Base-by-base conservation (phyloP, 1,284 basidiomycete species). In the Cronartium quercuum region DNA sequence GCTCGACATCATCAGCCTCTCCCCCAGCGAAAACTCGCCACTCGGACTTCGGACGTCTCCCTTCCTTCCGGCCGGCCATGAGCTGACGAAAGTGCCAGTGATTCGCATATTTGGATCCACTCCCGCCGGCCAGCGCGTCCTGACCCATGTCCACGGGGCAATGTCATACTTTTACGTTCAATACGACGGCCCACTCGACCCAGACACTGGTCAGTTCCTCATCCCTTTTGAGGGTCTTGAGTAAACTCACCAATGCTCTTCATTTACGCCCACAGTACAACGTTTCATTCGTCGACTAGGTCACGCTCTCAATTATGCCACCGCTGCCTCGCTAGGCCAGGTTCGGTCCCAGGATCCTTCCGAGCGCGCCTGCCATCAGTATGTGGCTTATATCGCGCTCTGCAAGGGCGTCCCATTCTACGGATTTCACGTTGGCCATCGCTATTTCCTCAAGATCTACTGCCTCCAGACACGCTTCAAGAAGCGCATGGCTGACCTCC, bases 391-490 rank as follows among this genome's bases (percentile, higher is more conserved):
- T 86, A 87, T 97, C 63, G 83, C 93, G 67, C 86, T 95, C 44
- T 91, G 94, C 79, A 98, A 98, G 83, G 95, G 93, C n/a, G 84
- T 91, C 29, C 90, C 91, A 78, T 97, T 98, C 82, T 98, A 98
- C 82, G 95, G 95, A 7, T 98, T 94, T 82, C 91, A 94, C 81
- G 85, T 90, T 21, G 88, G 89, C 35, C 91, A 92, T 80, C 85
- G 86, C 10, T 93, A 93, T 37, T 98, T 91, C 83, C 87, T 98
- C 82, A 97, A 97, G 82, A 87, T 98, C 66, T 85, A 88, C 77
- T 84, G 94, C 73, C 84, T 85, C 64, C 89, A 96, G 78, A 92
- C 93, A 5, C 81, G 84, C 1, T 83, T 88, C 77, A 84, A 90
- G 76, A 87, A 85, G 78, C 88, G 91, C 24, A 86, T 89, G 15